These are phyloP conservation scores for Nemophila menziesii DNA, from an alignment of 257 asterid species.

Conservation along the genomic window DNA sequence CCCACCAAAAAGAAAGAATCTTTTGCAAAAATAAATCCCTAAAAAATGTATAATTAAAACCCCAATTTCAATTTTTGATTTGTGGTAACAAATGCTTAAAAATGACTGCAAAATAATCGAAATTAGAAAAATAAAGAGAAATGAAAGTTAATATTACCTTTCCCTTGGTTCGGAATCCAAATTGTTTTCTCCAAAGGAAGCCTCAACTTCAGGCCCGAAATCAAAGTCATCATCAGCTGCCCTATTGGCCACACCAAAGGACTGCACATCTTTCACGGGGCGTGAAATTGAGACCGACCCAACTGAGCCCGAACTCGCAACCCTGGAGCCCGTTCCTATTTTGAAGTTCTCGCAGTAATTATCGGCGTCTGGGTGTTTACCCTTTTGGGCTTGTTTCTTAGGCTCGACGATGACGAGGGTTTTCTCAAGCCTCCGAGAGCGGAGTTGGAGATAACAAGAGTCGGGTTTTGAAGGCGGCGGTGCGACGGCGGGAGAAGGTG, in stretches of 20 bases:
- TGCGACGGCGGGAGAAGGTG: conserved; percentile 10
- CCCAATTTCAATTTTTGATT: too few relatives aligned
- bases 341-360: not conserved
- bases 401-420: conserved; percentile 4
- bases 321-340: conserved; percentile 2
- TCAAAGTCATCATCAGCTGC: conserved; percentile 1
- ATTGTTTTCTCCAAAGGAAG: conserved; percentile 39
- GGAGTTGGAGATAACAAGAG: conserved; percentile 34
- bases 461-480: conserved; percentile 4
- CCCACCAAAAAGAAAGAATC: conserved; percentile 10
- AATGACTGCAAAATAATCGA: not conserved
- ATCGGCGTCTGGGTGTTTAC: not conserved
- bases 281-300: conserved; percentile 19
- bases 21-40: conserved; percentile 9
- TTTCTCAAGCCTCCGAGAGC: conserved; percentile 47
- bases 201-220: conserved; percentile 15
- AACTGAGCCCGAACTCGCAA: conserved; percentile 10
- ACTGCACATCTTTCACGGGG: conserved; percentile 5
- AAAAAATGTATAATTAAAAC: too few relatives aligned
- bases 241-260: not conserved
- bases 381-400: conserved; percentile 2
- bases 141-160: conserved; percentile 17
- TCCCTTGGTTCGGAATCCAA: conserved; percentile 27
- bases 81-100: too few relatives aligned
- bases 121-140: not conserved